These are phyloP conservation scores for Calonectria pteridis DNA, from an alignment of 2,329 filamentous ascomycete genomes.

Conservation along the genomic window DNA sequence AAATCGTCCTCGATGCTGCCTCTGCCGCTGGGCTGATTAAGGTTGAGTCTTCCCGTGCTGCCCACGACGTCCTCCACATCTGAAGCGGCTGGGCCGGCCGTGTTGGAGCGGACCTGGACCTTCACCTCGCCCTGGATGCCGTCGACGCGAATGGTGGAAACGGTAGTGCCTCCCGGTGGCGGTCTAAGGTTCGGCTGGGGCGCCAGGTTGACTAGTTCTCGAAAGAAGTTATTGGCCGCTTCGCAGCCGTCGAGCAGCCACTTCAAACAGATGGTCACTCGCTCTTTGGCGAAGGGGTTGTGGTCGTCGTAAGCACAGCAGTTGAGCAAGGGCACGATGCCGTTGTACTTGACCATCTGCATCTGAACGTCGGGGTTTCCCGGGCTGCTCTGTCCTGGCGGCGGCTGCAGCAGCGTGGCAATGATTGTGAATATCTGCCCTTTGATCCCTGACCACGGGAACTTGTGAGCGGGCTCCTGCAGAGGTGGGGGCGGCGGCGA, in stretches of 20 bases:
- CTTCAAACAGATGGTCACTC: constrained; percentile 89
- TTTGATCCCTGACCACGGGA: constrained; percentile 82
- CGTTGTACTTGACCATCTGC: constrained; percentile 87
- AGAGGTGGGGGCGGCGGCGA: constrained; percentile 60
- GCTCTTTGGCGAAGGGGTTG: constrained; percentile 94
- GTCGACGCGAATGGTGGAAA: constrained; percentile 64
- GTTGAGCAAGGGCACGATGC: constrained; percentile 87
- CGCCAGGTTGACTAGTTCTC: constrained; percentile 67
- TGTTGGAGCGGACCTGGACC: constrained; percentile 61
- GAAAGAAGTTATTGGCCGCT: constrained; percentile 78
- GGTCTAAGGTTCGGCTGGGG: constrained; percentile 55
- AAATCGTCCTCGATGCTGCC: constrained; percentile 59
- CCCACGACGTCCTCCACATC: constrained; percentile 56
- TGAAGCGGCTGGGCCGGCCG: constrained; percentile 40
- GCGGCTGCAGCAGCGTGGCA: constrained; percentile 89
- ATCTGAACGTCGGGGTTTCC: constrained; percentile 83
- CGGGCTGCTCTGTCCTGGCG: constrained; percentile 69
- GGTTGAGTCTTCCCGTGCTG: constrained; percentile 56
- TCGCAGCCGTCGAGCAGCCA: constrained; percentile 82
- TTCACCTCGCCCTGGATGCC: constrained; percentile 69
- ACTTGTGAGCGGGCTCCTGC: constrained; percentile 74
- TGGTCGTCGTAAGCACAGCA: constrained; percentile 93
- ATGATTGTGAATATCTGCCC: constrained; percentile 93
- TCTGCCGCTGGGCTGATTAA: constrained; percentile 48
- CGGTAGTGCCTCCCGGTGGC: constrained; percentile 50